Evolutionary conservation across 1,284 basidiomycete genomes (phyloP), one percentile per base, ranked within the genome.

Genomic region (Cutaneotrichosporon sp.): DNA sequence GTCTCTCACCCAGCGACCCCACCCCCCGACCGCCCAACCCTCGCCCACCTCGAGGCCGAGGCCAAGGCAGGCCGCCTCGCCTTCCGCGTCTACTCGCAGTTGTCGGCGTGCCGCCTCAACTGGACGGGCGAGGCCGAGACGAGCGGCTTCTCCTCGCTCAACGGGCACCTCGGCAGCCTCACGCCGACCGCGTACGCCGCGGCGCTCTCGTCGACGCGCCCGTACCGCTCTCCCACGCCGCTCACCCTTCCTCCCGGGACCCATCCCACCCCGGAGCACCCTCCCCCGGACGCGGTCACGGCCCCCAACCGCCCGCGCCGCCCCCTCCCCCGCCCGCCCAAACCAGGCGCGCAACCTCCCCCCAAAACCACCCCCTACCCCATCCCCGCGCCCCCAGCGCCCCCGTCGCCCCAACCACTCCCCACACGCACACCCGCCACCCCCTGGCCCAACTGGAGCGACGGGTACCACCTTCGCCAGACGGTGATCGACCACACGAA

Each of bases 401-500:
- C 4, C 33, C 13, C 16, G 9, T 36, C 34, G 11, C 34, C 34
- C 34, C 10, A 36, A 13, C 16, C 34, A 13, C 34, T 13, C 14
- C 34, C 11, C 16, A 14, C 11, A 4, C 34, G 5, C 11, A 36
- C 34, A 36, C 10, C 34, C 11, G 10, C 34, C 13, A 36, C 11
- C 13, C 61, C 59, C 20, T 62, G 31, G 56, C 3, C 14, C 1
- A 8, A 51, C 38, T 67, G 65, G 64, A 55, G 58, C 0, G 20
- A 53, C 27, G 62, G 60, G 13, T 47, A 54, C 13, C 65, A 69
- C 49, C 33, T 67, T 2, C 64, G 69, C 22, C 70, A 73, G 34
- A 66, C 65, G 1, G 62, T 72, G 24, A 58, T 72, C 18, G 71
- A 74, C 62, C 73, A 74, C 56, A 67, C 71, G 22, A 64, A 62